A percentile compares a stretch with the other conserved stretches of the same genome.
Evolutionary conservation across 1,139 yeast genomes (phyloP).

Genomic region (Yamadazyma atlantica): DNA sequence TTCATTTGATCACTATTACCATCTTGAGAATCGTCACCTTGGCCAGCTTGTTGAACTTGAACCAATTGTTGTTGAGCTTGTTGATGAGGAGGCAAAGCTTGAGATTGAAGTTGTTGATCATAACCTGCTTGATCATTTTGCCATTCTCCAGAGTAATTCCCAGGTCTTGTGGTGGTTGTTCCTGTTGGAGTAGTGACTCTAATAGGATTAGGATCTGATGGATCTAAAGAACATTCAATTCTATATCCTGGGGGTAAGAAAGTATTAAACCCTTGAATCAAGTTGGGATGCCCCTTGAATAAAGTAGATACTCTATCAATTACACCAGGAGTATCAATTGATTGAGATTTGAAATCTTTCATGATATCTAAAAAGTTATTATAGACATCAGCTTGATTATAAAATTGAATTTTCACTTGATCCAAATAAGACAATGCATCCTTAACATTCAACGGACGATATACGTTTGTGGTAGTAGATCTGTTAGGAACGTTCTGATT

Average conservation of each 20-base stretch:
- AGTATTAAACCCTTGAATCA: slow-evolving; percentile 96
- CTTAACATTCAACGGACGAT: slow-evolving; percentile 90
- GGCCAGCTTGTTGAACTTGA: slow-evolving; percentile 20
- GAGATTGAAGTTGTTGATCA: slow-evolving; percentile 3
- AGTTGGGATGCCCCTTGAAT: slow-evolving; percentile 87
- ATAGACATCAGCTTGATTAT: slow-evolving; percentile 91
- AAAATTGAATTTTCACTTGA: slow-evolving; percentile 92
- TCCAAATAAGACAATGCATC: slow-evolving; percentile 95
- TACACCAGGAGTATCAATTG: slow-evolving; percentile 97
- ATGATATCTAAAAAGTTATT: slow-evolving; percentile 94
- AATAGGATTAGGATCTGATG: slow-evolving; percentile 89
- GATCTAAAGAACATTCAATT: slow-evolving; percentile 87
- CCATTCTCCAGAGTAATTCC: slow-evolving; percentile 28
- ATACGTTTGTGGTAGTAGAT: slow-evolving; percentile 49
- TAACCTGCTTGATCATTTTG: slow-evolving; percentile 13
- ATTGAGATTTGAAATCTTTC: slow-evolving; percentile 97
- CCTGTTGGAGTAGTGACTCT: slow-evolving; percentile 96
- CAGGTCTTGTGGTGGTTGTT: slow-evolving; percentile 68
- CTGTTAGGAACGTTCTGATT: slow-evolving; percentile 44
- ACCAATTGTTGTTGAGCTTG: slow-evolving; percentile 7
- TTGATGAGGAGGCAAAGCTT: background rate
- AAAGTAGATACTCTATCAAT: slow-evolving; percentile 90
- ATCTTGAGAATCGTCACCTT: slow-evolving; percentile 29
- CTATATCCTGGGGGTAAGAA: slow-evolving; percentile 96
- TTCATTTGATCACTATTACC: slow-evolving; percentile 90